Conservation (phyloP, 257 asterid genomes). For the Knoxia roxburghii region DNA sequence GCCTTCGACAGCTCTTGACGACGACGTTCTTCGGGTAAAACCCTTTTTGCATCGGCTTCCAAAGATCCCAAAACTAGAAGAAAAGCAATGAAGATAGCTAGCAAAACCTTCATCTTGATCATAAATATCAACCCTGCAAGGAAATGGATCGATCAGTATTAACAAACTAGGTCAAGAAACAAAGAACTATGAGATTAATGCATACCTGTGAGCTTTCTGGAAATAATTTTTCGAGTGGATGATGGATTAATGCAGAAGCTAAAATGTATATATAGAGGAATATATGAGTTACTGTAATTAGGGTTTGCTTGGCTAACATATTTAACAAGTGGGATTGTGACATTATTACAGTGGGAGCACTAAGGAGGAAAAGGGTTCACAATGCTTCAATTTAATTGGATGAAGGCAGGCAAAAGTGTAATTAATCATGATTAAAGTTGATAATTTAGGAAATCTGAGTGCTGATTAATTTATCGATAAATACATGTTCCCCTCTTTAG, state of each 20-base stretch:
- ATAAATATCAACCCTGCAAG: background rate
- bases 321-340: background rate
- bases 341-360: background rate
- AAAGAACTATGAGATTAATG: too few species aligned
- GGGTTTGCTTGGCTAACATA: background rate
- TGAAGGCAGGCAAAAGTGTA: background rate
- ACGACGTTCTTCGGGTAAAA: constrained; percentile 1
- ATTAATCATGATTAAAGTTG: constrained; percentile 5
- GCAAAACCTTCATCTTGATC: constrained; percentile 1
- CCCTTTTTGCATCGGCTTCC: background rate
- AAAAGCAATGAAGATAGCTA: background rate
- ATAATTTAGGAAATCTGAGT: background rate
- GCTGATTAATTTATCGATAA: background rate
- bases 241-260: background rate
- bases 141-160: too few species aligned
- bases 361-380: constrained; percentile 3
- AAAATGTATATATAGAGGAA: background rate
- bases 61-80: background rate
- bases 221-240: too few species aligned
- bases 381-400: constrained; percentile 5
- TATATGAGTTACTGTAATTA: background rate
- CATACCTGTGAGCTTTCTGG: too few species aligned
- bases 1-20: too few species aligned
- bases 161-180: too few species aligned
- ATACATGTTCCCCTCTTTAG: too few species aligned